Evolutionary conservation across 2,329 filamentous ascomycete species (phyloP).

Genomic region (Corinectria fuckeliana): DNA sequence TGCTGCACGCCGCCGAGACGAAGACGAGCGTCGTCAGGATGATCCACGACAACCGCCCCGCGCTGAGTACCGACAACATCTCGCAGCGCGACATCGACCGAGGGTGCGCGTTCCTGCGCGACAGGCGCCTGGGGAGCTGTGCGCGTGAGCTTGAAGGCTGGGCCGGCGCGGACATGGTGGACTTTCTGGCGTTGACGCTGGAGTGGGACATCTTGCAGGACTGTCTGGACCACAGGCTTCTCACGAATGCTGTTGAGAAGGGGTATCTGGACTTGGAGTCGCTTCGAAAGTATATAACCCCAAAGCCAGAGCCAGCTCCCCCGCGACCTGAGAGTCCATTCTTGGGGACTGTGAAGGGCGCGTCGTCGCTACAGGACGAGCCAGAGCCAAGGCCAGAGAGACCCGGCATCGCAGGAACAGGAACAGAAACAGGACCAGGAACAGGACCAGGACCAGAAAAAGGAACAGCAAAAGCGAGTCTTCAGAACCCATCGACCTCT

Average conservation of each 20-base stretch:
- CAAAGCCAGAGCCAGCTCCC: neutral
- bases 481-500: neutral
- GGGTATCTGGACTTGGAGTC: conserved; percentile 23
- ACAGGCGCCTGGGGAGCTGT: neutral
- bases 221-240: conserved; percentile 20
- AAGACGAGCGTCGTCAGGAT: conserved; percentile 16
- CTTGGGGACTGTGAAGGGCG: conserved; percentile 2
- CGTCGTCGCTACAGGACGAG: neutral
- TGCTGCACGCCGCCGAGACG: conserved; percentile 11
- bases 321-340: conserved; percentile 8
- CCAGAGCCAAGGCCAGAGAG: neutral
- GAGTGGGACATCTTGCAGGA: conserved; percentile 36
- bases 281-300: neutral
- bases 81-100: conserved; percentile 19
- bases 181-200: conserved; percentile 36
- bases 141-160: conserved; percentile 22
- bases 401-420: too few species aligned
- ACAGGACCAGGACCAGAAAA: neutral
- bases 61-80: conserved; percentile 34
- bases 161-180: conserved; percentile 9
- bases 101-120: conserved; percentile 28
- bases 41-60: conserved; percentile 29
- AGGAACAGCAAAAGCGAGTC: neutral
- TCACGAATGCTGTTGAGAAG: conserved; percentile 12
- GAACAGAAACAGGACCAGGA: neutral